phyloP scores from a whole-genome alignment of 805 yeast species.

The Myxozyma kluyveri region DNA sequence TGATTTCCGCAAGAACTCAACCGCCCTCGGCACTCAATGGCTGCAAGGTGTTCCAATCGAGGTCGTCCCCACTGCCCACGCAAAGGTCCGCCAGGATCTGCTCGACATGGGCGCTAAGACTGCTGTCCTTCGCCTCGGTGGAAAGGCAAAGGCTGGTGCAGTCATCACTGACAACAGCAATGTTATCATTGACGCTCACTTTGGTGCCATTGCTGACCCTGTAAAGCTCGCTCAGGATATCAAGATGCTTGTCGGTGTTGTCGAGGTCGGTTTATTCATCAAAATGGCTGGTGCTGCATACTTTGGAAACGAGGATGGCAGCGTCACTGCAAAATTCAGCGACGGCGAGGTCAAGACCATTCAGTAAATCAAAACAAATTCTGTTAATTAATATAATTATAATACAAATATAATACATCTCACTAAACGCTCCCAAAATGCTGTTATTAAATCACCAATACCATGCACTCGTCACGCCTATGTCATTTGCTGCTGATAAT shows the following conservation, averaged over 20 bases:
- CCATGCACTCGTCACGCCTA: not conserved
- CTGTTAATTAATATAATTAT: not conserved
- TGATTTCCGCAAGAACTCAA: conserved; percentile 80
- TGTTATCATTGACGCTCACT: conserved; percentile 88
- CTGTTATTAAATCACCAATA: not conserved
- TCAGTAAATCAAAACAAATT: conserved; percentile 1
- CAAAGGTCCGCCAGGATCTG: conserved; percentile 68
- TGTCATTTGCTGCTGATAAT: conserved; percentile 17
- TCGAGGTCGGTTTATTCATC: conserved; percentile 88
- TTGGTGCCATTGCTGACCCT: conserved; percentile 62
- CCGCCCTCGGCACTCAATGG: conserved; percentile 77
- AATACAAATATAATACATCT: too few species aligned
- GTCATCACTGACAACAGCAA: conserved; percentile 94
- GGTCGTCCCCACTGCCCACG: conserved; percentile 84
- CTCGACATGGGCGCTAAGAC: conserved; percentile 58
- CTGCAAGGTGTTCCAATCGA: conserved; percentile 91
- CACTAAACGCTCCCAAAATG: too few species aligned
- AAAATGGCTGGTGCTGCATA: conserved; percentile 74
- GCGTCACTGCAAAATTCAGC: conserved; percentile 38
- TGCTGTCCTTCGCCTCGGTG: conserved; percentile 76
- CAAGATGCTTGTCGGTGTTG: conserved; percentile 83
- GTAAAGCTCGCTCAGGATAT: conserved; percentile 57
- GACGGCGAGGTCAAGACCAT: conserved; percentile 20
- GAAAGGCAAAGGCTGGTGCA: conserved; percentile 93
- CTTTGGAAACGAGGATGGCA: conserved; percentile 83